Conservation (phyloP, 306 rosid genomes). For the Fagus sylvatica region DNA sequence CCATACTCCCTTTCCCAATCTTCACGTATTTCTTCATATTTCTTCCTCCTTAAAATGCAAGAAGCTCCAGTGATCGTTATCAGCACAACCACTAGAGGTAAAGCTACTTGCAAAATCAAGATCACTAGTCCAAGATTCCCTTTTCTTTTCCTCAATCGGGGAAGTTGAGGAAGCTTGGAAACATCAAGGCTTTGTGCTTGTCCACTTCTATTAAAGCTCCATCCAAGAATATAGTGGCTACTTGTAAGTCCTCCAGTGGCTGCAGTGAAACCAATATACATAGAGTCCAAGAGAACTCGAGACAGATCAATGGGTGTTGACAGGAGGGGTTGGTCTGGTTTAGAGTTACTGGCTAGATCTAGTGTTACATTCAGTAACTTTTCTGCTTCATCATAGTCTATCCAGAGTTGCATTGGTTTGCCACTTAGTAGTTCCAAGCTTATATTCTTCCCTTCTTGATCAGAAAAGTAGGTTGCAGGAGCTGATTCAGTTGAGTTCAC, state of each 20-base stretch:
- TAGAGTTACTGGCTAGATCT: constrained; percentile 9
- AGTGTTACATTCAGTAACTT: constrained; percentile 20
- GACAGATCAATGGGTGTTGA: not conserved
- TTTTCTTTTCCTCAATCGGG: not conserved
- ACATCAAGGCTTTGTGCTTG: constrained; percentile 20
- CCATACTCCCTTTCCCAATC: constrained; percentile 43
- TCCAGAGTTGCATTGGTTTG: constrained; percentile 10
- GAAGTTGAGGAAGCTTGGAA: constrained; percentile 13
- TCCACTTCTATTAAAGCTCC: constrained; percentile 37
- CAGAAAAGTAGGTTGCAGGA: not conserved
- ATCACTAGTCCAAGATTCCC: not conserved
- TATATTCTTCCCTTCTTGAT: not conserved
- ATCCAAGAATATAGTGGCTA: constrained; percentile 28
- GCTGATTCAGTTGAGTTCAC: constrained; percentile 5
- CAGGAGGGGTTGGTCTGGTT: constrained; percentile 23
- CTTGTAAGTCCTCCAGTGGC: constrained; percentile 24
- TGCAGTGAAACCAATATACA: constrained; percentile 41
- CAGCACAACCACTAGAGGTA: not conserved
- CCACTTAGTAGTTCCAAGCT: constrained; percentile 26
- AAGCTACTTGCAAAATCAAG: not conserved
- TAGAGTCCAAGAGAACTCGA: constrained; percentile 9
- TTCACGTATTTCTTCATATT: constrained; percentile 29
- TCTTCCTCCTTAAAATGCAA: constrained; percentile 12
- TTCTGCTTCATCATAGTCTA: not conserved
- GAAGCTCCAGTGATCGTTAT: not conserved